Evolutionary conservation across 768 basidiomycete genomes (phyloP).

Genomic region (Boletus rubescentipes): DNA sequence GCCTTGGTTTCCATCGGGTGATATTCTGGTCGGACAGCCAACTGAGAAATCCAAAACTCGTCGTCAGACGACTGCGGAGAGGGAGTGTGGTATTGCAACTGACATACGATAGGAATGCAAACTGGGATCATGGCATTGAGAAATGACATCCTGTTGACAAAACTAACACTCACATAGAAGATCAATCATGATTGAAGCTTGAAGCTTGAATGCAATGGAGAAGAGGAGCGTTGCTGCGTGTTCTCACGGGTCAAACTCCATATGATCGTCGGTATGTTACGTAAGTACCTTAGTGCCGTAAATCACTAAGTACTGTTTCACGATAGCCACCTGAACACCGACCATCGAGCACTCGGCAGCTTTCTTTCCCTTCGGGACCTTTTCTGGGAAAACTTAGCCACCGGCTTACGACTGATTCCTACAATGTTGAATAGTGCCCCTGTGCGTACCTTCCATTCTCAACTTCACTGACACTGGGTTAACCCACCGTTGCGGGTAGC

Average conservation of each 20-base stretch:
- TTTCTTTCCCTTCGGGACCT: too few species aligned
- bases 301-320: too few species aligned
- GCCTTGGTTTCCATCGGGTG: conserved; percentile 51
- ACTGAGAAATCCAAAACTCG: conserved; percentile 39
- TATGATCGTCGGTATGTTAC: too few species aligned
- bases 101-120: conserved; percentile 53
- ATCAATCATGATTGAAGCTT: conserved; percentile 6
- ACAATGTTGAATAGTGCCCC: too few species aligned
- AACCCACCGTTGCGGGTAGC: not conserved
- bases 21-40: conserved; percentile 62
- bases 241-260: too few species aligned
- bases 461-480: too few species aligned
- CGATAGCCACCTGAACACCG: too few species aligned
- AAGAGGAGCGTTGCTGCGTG: not conserved
- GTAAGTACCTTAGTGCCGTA: too few species aligned
- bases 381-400: too few species aligned
- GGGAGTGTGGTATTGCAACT: conserved; percentile 17
- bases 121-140: conserved; percentile 35
- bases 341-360: too few species aligned
- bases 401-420: too few species aligned
- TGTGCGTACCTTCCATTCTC: too few species aligned
- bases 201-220: not conserved
- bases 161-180: conserved; percentile 5
- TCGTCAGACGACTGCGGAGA: conserved; percentile 14
- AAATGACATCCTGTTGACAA: not conserved